Base-by-base conservation (phyloP, 768 basidiomycete genomes). In the Chalciporus piperatus region DNA sequence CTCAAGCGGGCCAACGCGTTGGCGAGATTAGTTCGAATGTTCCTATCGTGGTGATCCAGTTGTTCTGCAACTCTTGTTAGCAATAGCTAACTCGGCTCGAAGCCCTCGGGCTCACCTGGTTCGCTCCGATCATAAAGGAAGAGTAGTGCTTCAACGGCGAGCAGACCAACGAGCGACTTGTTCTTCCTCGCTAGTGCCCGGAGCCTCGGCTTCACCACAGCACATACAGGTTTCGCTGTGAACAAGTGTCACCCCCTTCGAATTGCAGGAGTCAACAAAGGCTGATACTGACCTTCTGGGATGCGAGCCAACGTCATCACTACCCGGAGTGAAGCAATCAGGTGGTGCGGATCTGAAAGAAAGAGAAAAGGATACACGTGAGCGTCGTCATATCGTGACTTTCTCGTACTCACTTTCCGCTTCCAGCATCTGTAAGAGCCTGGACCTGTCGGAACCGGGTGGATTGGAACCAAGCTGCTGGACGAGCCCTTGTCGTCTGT, bases 61-160 rank as follows among this genome's bases (percentile, higher is more conserved):
- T 30, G 50, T 0, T 27, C 63, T 64, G 10, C 22, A 45, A 45
- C 19, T 1, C 14, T 1, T 9, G 37, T 35, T 3, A 23, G 40
- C 19, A 32, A 28, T 4, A 2, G 35, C 28, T 2, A 33, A 16
- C 2, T 4, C 16, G 14, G n/a, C 10, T 25, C 2, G 10, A 39
- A 33, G 14, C 23, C 3, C 27, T 27, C 9, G 27, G 6, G 4
- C 60, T 1, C 44, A 55, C 63, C 23, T 30, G 2, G 48, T 0
- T 58, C 56, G 5, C 13, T 9, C 8, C 17, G 23, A 25, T 58
- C 35, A 2, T 52, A 55, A 7, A 66, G 37, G 6, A 37, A 48
- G 28, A 66, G 54, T 4, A 47, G 38, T 45, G 63, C 52, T 20
- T 63, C 61, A 2, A 60, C 59, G 13, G 64, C 58, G 3, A 64